Percentiles rank a stretch among this genome's conserved stretches.
These are phyloP conservation scores for Coriolopsis trogii DNA, from an alignment of 1,284 basidiomycete species.

Conservation along the genomic window DNA sequence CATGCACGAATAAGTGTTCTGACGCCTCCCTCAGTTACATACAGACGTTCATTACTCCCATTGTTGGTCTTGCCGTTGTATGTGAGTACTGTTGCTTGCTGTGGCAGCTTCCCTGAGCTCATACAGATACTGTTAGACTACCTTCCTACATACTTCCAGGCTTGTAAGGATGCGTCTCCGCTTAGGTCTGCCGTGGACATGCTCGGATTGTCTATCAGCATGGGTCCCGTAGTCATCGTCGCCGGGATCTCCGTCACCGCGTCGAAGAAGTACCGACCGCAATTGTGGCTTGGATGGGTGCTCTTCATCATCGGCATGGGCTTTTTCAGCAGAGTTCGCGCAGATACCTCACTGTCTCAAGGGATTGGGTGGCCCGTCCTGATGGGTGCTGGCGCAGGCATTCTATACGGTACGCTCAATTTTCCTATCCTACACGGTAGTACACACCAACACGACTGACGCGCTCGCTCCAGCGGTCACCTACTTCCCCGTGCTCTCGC, in stretches of 20 bases:
- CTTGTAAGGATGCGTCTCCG: conserved; percentile 32
- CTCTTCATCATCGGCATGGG: conserved; percentile 36
- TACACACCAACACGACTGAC: background rate
- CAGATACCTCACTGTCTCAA: conserved; percentile 27
- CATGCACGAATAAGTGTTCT: background rate
- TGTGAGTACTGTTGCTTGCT: conserved; percentile 5
- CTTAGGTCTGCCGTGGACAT: conserved; percentile 29
- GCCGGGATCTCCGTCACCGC: conserved; percentile 25
- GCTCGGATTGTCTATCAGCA: conserved; percentile 24
- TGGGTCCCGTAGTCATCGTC: conserved; percentile 29
- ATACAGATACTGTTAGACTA: conserved; percentile 29
- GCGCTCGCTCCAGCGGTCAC: conserved; percentile 7
- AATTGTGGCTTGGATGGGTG: conserved; percentile 31
- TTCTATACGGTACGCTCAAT: background rate
- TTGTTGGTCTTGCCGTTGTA: conserved; percentile 1
- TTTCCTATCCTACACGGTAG: too few relatives aligned
- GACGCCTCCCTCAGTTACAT: conserved; percentile 21
- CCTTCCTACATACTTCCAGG: conserved; percentile 44
- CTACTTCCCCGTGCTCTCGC: conserved; percentile 38
- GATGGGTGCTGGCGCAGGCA: conserved; percentile 2
- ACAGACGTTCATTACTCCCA: conserved; percentile 18
- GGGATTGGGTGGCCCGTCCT: conserved; percentile 34
- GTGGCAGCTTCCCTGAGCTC: too few relatives aligned
- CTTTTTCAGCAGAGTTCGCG: conserved; percentile 28
- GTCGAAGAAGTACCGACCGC: conserved; percentile 31